Evolutionary conservation across 1,284 basidiomycete genomes (phyloP), one percentile per base, ranked within the genome.

Genomic region (Trametes polyzona): DNA sequence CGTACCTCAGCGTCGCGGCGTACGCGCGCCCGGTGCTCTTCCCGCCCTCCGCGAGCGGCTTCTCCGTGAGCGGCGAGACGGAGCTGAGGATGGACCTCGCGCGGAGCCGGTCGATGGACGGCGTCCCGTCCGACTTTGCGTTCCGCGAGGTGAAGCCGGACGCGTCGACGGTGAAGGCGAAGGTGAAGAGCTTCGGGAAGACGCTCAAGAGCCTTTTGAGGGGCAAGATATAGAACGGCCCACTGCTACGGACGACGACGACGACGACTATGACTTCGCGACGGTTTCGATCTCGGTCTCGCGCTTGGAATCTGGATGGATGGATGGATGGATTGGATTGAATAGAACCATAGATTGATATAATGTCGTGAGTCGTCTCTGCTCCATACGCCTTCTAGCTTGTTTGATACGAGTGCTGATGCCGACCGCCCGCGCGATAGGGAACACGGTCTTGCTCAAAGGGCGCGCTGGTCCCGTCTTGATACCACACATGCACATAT

Each of bases 21-120:
- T 52, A 47, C n/a, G 30, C 55, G 32, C 59, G 53, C 21, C 58
- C 54, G 10, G 39, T 55, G 30, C 35, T 56, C 14, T 55, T 65
- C 40, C 47, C 62, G n/a, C 41, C 57, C 7, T 49, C 61, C 11
- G 60, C 58, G 23, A 51, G 55, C 17, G 58, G 58, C 6, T 64
- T 58, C 67, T 86, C 84, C 46, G 69, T 86, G 55, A 86, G 81
- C 54, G 84, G 83, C 9, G 82, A 83, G 68, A 79, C 80, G 53
- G 83, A 86, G 65, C 60, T 86, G 65, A 76, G 78, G 52, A 83
- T 85, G 76, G 77, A 79, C 26, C 73, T 85, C 27, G 82, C 82
- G n/a, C 69, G 73, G 47, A 71, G 71, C 61, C 73, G 71, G 36
- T 71, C 67, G 47, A 72, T 59, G 51, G 63, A 67, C 30, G 63